A percentile compares a stretch with the other conserved stretches of the same genome.
Evolutionary conservation across 78 protist genomes (phyloP).

Genomic region (Speleostelium caveatum): DNA sequence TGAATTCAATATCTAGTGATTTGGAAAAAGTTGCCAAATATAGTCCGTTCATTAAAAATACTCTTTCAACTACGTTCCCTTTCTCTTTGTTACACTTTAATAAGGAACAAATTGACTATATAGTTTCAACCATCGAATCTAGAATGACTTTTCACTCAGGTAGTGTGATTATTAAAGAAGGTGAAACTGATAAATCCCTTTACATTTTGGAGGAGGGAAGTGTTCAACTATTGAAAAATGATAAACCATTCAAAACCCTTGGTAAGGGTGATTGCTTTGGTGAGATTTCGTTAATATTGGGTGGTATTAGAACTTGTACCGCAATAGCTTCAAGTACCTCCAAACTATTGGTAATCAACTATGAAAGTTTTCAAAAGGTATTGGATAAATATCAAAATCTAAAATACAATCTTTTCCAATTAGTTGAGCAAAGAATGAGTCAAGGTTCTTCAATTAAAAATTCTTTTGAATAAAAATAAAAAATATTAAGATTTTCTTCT

Average conservation of each 20-base stretch:
- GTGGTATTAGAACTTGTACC: slow-evolving; percentile 35
- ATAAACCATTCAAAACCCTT: slow-evolving; percentile 9
- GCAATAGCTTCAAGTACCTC: slow-evolving; percentile 14
- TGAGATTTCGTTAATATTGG: slow-evolving; percentile 51
- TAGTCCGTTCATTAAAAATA: slow-evolving; percentile 30
- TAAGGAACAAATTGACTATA: slow-evolving; percentile 51
- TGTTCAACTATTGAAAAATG: slow-evolving; percentile 28
- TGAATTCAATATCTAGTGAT: background rate
- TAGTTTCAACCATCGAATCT: slow-evolving; percentile 31
- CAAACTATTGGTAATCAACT: background rate
- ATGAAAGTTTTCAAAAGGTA: slow-evolving; percentile 13
- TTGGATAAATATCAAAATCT: slow-evolving; percentile 27
- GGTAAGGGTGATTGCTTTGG: slow-evolving; percentile 73
- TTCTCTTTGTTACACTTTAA: slow-evolving; percentile 27
- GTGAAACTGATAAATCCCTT: slow-evolving; percentile 41
- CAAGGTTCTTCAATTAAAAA: background rate
- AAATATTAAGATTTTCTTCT: no score
- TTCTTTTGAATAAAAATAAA: no score
- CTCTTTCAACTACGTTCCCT: slow-evolving; percentile 44
- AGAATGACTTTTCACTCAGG: slow-evolving; percentile 11
- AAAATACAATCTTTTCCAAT: slow-evolving; percentile 5
- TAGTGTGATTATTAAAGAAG: slow-evolving; percentile 31
- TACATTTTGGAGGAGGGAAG: slow-evolving; percentile 54
- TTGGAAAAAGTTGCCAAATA: slow-evolving; percentile 16
- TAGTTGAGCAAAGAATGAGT: slow-evolving; percentile 14